These are phyloP conservation scores for Hyphodiscus hymeniophilus DNA, from an alignment of 495 filamentous ascomycete genomes.

Conservation along the genomic window DNA sequence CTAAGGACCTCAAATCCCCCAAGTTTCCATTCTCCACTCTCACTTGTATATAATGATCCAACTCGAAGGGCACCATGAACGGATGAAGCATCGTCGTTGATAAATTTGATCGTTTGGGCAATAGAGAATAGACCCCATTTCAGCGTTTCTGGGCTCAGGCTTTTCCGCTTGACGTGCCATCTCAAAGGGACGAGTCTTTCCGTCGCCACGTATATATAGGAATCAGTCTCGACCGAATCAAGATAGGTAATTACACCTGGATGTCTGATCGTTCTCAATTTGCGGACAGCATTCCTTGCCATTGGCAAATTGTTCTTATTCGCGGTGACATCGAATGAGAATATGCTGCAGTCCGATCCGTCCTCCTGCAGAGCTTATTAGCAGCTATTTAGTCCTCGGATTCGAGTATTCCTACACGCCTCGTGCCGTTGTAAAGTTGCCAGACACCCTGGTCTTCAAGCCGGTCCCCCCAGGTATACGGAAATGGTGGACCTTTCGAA, in stretches of 20 bases:
- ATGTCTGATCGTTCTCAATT: conserved; percentile 84
- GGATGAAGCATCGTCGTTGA: conserved; percentile 86
- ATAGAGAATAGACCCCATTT: conserved; percentile 92
- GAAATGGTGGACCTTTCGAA: conserved; percentile 85
- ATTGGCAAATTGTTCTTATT: conserved; percentile 76
- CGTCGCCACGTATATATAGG: conserved; percentile 90
- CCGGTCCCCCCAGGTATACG: conserved; percentile 84
- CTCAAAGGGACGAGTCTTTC: conserved; percentile 77
- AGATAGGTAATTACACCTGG: conserved; percentile 88
- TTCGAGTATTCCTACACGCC: conserved; percentile 52
- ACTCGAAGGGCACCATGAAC: conserved; percentile 80
- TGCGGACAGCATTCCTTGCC: conserved; percentile 86
- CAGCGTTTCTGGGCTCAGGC: conserved; percentile 74
- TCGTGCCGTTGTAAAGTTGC: conserved; percentile 85
- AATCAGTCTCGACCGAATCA: conserved; percentile 93
- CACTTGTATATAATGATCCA: conserved; percentile 81
- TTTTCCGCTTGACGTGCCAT: conserved; percentile 81
- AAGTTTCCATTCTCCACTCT: conserved; percentile 97
- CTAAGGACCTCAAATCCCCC: conserved; percentile 90
- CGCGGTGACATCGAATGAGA: conserved; percentile 78
- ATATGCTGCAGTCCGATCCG: conserved; percentile 87
- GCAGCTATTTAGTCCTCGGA: not conserved
- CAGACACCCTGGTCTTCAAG: conserved; percentile 89
- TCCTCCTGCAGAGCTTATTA: conserved; percentile 57
- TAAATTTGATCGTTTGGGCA: conserved; percentile 88